phyloP scores from a whole-genome alignment of 2,329 filamentous ascomycete species.

The Sphaerulina musiva region DNA sequence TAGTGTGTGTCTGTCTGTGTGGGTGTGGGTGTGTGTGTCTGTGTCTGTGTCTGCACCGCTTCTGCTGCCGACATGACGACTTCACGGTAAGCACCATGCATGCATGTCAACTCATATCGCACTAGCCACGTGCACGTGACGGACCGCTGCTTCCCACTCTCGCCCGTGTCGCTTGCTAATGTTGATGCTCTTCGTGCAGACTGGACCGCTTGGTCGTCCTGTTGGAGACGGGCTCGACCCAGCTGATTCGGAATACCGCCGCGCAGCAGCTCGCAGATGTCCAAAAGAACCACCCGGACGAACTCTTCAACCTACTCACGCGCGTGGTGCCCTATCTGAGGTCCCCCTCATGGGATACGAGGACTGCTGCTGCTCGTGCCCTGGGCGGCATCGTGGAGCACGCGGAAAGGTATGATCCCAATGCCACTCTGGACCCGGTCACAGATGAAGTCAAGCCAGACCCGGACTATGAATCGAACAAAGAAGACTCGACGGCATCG shows the following conservation, averaged over 20 bases:
- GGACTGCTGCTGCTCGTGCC: constrained; percentile 86
- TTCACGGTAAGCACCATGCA: constrained; percentile 10
- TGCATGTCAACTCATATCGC: constrained; percentile 9
- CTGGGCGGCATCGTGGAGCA: constrained; percentile 91
- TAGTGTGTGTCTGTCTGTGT: neutral
- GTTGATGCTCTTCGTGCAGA: constrained; percentile 22
- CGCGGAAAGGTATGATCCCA: constrained; percentile 81
- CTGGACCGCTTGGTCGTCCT: constrained; percentile 56
- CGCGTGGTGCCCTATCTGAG: constrained; percentile 91
- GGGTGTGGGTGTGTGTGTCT: too few relatives aligned
- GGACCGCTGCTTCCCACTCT: neutral
- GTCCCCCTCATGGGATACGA: constrained; percentile 94
- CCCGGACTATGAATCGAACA: constrained; percentile 46
- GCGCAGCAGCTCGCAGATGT: constrained; percentile 95
- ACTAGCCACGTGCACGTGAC: constrained; percentile 6
- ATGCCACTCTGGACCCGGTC: constrained; percentile 27
- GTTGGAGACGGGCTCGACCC: constrained; percentile 94
- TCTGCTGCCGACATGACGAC: constrained; percentile 6
- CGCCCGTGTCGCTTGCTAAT: neutral
- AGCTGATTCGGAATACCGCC: constrained; percentile 91
- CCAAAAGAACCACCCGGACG: constrained; percentile 95
- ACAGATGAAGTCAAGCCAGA: constrained; percentile 34
- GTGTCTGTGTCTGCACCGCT: neutral
- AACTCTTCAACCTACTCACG: constrained; percentile 89
- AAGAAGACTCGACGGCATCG: constrained; percentile 43